Evolutionary conservation across 352 stramenopile species (phyloP), one percentile per base, ranked within the genome.

Genomic region (Globisporangium nodosum): DNA sequence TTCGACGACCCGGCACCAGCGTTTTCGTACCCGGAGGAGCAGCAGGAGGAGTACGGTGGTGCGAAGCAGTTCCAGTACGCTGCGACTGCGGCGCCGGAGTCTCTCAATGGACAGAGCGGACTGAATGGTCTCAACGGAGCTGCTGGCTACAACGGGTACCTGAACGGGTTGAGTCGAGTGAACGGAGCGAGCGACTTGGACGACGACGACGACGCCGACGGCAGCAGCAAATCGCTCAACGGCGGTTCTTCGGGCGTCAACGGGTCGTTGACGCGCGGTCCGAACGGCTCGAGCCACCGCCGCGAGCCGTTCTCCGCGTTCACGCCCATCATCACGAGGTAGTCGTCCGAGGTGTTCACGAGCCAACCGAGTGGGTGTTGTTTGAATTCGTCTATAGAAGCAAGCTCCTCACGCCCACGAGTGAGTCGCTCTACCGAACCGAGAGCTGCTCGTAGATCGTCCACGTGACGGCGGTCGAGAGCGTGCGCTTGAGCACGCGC

Each of bases 381-480:
- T 7, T 49, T 30, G 45, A 30, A 16, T 49, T 31, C 21, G 8
- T 49, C 45, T 49, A 49, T 30, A 30, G n/a, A 11, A 49, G 43
- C 6, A 30, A n/a, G 33, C 33, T 5, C 6, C 20, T 7, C 7
- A 12, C n/a, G 12, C 43, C 18, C 20, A 21, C n/a, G 43, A 49
- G 43, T 16, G 43, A 49, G 18, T 57, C 42, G 37, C 49, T 20
- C 55, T 84, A 89, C 51, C 70, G 70, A 42, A 88, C 61, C 3
- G 80, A 88, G 24, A 94, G 70, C 51, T 92, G 77, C 81, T 99
- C 97, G 78, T 99, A 99, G 51, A 98, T 98, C 13, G 97, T 99
- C 97, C 97, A 99, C 16, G 92, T 98, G 62, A 99, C 97, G 18
- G 97, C 97, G 4, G 98, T 98, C n/a, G 93, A 96, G 33, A 98